Evolutionary conservation across 805 yeast species (phyloP), one percentile per base, ranked within the genome.

Genomic region (Metschnikowia borealis): DNA sequence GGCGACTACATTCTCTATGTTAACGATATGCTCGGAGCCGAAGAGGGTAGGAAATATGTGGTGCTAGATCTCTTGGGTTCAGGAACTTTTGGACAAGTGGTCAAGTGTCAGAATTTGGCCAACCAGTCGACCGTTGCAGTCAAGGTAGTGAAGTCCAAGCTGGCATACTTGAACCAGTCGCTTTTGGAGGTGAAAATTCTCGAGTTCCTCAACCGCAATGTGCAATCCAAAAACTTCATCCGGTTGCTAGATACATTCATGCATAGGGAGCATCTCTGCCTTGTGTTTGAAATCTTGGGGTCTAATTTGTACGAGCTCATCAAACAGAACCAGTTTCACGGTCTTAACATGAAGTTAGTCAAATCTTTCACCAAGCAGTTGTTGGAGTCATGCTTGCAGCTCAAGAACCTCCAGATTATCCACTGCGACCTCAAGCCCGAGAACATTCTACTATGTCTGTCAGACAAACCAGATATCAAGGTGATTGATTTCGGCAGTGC

Each of bases 341-440:
- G 99, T 0, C 73, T 94, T 43, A 82, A 84, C 51, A 85, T 89
- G 62, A 84, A 84, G 56, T 66, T 92, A 37, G 92, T 94, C 13
- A 81, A 87, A 56, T 81, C 80, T 15, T 85, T 94, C 58, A 78
- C 96, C 0, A 80, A 75, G 44, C 99, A 94, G 67, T 69, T 94
- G 46, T 72, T 94, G 50, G 95, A 88, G 58, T 82, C 97, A 0
- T 70, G 94, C 59, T 77, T 86, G 38, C 85, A 87, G 23, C 77
- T 94, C 57, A 94, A 94, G 62, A 85, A 83, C 38, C 82, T 88
- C 42, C 86, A 87, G 56, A 77, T 94, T 60, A 90, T 94, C 39
- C 99, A 94, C 64, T 94, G 99, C 70, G 99, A 94, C 69, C 73
- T 94, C 63, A 94, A 94, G 65, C 99, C 99, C 0, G 99, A 94